Conservation (phyloP, 2,329 filamentous ascomycete genomes). For the Sporothrix sp. region DNA sequence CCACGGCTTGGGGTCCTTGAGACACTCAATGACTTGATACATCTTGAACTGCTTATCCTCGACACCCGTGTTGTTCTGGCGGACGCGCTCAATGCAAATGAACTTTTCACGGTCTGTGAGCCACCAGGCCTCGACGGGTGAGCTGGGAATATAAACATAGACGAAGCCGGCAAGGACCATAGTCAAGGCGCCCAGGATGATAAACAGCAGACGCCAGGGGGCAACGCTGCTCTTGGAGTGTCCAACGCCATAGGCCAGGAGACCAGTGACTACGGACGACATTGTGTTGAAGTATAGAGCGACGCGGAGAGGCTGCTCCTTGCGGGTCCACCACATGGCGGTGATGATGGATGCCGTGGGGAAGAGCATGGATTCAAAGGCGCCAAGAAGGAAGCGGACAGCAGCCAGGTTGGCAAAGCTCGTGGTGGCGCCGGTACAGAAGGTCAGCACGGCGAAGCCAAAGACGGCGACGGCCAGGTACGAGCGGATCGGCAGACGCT, state of each 20-base stretch:
- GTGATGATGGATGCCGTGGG: slow-evolving; percentile 53
- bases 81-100: slow-evolving; percentile 20
- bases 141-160: slow-evolving; percentile 28
- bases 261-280: slow-evolving; percentile 23
- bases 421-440: slow-evolving; percentile 42
- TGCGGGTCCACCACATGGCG: slow-evolving; percentile 46
- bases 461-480: slow-evolving; percentile 50
- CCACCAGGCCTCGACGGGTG: slow-evolving; percentile 34
- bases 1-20: slow-evolving; percentile 33
- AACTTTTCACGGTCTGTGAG: slow-evolving; percentile 31
- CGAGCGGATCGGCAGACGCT: slow-evolving; percentile 41
- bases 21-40: slow-evolving; percentile 37
- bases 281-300: slow-evolving; percentile 39
- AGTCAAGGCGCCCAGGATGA: slow-evolving; percentile 25
- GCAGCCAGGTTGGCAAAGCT: slow-evolving; percentile 39
- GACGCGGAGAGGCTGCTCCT: slow-evolving; percentile 49
- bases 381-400: slow-evolving; percentile 23
- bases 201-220: slow-evolving; percentile 32
- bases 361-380: slow-evolving; percentile 51
- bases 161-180: slow-evolving; percentile 19
- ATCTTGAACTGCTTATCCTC: slow-evolving; percentile 37
- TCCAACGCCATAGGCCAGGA: slow-evolving; percentile 29
- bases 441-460: slow-evolving; percentile 48
- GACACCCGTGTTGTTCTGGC: slow-evolving; percentile 9
- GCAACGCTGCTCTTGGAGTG: slow-evolving; percentile 13